These are phyloP conservation scores for Ganoderma meredithae DNA, from an alignment of 1,284 basidiomycete species.

Conservation along the genomic window DNA sequence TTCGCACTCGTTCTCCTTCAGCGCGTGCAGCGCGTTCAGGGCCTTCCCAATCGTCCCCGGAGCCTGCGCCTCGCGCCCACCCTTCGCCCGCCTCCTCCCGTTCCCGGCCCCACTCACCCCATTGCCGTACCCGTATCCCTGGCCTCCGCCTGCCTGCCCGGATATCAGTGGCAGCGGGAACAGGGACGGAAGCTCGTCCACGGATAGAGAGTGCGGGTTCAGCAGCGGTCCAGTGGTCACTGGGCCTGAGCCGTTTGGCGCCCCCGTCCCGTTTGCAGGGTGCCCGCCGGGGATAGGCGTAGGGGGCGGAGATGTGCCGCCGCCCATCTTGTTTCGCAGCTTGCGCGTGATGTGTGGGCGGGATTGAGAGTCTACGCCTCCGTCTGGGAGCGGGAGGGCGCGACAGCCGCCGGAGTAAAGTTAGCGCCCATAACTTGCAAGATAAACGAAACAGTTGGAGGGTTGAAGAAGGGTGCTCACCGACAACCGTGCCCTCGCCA, in stretches of 20 bases:
- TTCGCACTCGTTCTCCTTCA: conserved; percentile 74
- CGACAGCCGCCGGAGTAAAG: not conserved
- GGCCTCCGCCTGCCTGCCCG: conserved; percentile 43
- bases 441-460: too few species aligned
- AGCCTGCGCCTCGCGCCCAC: conserved; percentile 51
- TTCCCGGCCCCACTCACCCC: conserved; percentile 49
- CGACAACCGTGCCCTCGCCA: conserved; percentile 73
- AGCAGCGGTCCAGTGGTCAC: conserved; percentile 72
- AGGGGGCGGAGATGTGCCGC: conserved; percentile 66
- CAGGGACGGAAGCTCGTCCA: conserved; percentile 83
- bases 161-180: conserved; percentile 78
- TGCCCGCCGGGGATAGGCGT: conserved; percentile 52
- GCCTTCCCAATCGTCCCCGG: conserved; percentile 75
- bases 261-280: conserved; percentile 43
- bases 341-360: conserved; percentile 83
- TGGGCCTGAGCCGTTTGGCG: conserved; percentile 52
- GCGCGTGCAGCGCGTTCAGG: conserved; percentile 42
- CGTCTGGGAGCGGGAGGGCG: conserved; percentile 51
- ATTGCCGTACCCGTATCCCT: conserved; percentile 45
- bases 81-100: conserved; percentile 63
- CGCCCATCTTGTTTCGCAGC: conserved; percentile 73
- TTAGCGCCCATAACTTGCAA: conserved; percentile 15
- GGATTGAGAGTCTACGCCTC: conserved; percentile 73
- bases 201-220: conserved; percentile 80
- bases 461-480: conserved; percentile 53